Base-by-base conservation (phyloP, 2,329 filamentous ascomycete genomes). In the Penicillium sp. region DNA sequence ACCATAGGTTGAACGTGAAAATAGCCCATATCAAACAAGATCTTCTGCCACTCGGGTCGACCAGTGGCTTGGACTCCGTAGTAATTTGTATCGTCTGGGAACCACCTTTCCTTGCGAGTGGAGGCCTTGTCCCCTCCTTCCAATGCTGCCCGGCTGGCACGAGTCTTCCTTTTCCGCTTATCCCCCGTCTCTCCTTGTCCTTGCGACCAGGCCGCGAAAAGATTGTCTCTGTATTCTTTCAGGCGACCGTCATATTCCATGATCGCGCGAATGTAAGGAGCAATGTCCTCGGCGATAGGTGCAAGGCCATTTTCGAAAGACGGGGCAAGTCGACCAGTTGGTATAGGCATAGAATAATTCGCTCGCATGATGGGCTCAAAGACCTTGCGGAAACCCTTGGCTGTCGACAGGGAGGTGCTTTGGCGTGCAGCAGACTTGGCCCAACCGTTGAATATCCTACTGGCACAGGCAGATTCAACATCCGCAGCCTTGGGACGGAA, bases 221-320 rank as follows among this genome's bases (percentile, higher is more conserved):
- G 75, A 17, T 83, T 83, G 7, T 85, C 73, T 11, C 91, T 85
- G 63, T 91, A 86, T 61, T 86, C 81, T 69, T 92, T 89, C 1
- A 95, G 83, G 1, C 82, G 82, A 20, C 86, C 79, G 67, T 98
- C 94, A 70, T 89, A 90, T 0, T 87, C 82, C 1, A 94, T 87
- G 60, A 99, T 98, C 39, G 84, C 83, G 11, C 96, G 90, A n/a
- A 98, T 85, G 73, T 91, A 98, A 0, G 96, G 95, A 0, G 92
- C 93, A 1, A 98, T 81, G 63, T 99, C 95, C 12, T 88, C 79
- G 0, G 85, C 83, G 35, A 96, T 86, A 20, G 88, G 80, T 0
- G 76, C 73, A 67, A 90, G 78, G 0, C 87, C 86, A 45, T 90
- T 86, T 68, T 96, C 92, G 65, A 96, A 92, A 0, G 89, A 86